These are phyloP conservation scores for Cladosporium phlei DNA, from an alignment of 2,329 filamentous ascomycete species.

Conservation along the genomic window DNA sequence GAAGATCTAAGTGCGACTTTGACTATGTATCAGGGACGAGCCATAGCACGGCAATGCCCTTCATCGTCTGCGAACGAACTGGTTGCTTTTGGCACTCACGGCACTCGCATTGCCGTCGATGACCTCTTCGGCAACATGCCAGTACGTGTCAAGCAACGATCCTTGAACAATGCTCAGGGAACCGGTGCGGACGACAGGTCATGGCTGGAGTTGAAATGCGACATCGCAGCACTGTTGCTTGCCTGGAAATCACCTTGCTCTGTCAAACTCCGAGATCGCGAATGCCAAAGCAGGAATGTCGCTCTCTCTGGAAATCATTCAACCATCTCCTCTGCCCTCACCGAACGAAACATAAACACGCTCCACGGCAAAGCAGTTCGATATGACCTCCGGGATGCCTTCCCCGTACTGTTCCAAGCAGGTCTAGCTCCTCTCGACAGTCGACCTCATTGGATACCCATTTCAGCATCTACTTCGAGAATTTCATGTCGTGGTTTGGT, in stretches of 20 bases:
- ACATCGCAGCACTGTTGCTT: slow-evolving; percentile 62
- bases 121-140: slow-evolving; percentile 49
- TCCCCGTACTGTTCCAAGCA: slow-evolving; percentile 61
- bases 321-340: slow-evolving; percentile 20
- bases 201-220: slow-evolving; percentile 61
- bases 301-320: slow-evolving; percentile 19
- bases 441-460: slow-evolving; percentile 60
- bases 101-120: slow-evolving; percentile 5
- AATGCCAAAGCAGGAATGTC: slow-evolving; percentile 25
- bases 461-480: slow-evolving; percentile 60
- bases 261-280: slow-evolving; percentile 55
- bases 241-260: slow-evolving; percentile 58
- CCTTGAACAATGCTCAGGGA: slow-evolving; percentile 54
- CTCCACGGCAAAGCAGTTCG: slow-evolving; percentile 18
- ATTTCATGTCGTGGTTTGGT: slow-evolving; percentile 67
- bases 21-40: slow-evolving; percentile 63
- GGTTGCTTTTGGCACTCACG: slow-evolving; percentile 47
- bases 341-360: slow-evolving; percentile 25
- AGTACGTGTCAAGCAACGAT: slow-evolving; percentile 51
- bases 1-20: slow-evolving; percentile 61
- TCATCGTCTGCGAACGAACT: slow-evolving; percentile 56
- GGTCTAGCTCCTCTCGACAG: slow-evolving; percentile 54
- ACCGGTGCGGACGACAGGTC: slow-evolving; percentile 67
- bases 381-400: slow-evolving; percentile 31
- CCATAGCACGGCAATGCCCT: slow-evolving; percentile 61